Evolutionary conservation across 208 protist genomes (phyloP).

Genomic region (Crithidia fasciculata): DNA sequence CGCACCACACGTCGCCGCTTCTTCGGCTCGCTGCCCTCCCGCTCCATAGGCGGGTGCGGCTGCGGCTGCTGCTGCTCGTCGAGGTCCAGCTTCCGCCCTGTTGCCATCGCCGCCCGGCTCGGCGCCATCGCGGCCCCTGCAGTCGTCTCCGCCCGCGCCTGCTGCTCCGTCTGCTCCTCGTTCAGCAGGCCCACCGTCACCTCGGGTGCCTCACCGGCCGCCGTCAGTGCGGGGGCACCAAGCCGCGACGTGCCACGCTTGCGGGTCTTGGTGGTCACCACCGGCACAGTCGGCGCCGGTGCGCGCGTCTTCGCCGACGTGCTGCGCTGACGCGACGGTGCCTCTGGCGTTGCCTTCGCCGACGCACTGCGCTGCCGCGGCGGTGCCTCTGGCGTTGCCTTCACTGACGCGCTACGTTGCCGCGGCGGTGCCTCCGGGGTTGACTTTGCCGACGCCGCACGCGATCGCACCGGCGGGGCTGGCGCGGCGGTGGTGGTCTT

Average conservation of each 20-base stretch:
- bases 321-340: not conserved
- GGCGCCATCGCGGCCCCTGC: not conserved
- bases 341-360: not conserved
- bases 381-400: not conserved
- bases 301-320: not conserved
- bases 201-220: slow-evolving; percentile 27
- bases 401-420: no score
- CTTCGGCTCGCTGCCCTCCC: not conserved
- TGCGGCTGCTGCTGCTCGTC: slow-evolving; percentile 14
- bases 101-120: slow-evolving; percentile 9
- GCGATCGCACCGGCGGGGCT: no score
- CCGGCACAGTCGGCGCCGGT: slow-evolving; percentile 7
- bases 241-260: slow-evolving; percentile 24
- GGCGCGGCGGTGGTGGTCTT: not conserved
- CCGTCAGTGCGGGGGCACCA: slow-evolving; percentile 22
- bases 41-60: not conserved
- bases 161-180: slow-evolving; percentile 16
- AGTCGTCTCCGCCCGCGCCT: not conserved
- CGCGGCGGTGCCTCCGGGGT: not conserved
- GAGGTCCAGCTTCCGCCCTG: slow-evolving; percentile 3
- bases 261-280: slow-evolving; percentile 26
- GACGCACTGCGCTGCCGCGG: not conserved
- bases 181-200: slow-evolving; percentile 39
- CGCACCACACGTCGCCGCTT: slow-evolving; percentile 17
- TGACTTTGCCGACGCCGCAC: not conserved